Percentiles rank a stretch among this genome's conserved stretches.
Conservation (phyloP, 2,329 filamentous ascomycete species). For the Nemania serpens region DNA sequence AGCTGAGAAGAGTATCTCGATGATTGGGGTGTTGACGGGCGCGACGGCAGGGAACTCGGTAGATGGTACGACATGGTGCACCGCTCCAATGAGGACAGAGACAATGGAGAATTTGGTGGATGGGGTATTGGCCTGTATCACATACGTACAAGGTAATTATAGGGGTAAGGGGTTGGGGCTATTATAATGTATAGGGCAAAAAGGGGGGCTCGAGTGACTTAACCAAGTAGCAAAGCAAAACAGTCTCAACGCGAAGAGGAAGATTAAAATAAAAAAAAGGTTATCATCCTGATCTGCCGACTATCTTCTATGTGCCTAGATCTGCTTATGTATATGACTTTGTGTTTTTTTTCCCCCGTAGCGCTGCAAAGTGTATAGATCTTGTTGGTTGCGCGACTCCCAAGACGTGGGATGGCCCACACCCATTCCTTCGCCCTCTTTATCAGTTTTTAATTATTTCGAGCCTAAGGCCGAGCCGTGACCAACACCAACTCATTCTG, state of each 20-base stretch:
- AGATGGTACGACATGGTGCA: slow-evolving; percentile 14
- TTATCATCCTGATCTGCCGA: not conserved
- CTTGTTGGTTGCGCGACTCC: slow-evolving; percentile 21
- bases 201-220: not conserved
- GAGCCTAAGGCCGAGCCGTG: slow-evolving; percentile 16
- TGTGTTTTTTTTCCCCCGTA: slow-evolving; percentile 1
- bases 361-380: slow-evolving; percentile 16
- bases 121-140: not conserved
- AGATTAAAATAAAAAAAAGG: not conserved
- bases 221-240: not conserved
- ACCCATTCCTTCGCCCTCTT: slow-evolving; percentile 16
- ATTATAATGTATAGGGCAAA: not conserved
- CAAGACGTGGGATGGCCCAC: slow-evolving; percentile 23
- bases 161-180: too few species aligned
- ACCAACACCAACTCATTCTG: slow-evolving; percentile 21
- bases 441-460: not conserved
- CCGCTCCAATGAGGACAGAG: slow-evolving; percentile 3
- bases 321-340: not conserved
- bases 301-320: not conserved
- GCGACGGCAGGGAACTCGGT: slow-evolving; percentile 10
- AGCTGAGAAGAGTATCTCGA: slow-evolving; percentile 10
- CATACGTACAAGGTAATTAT: not conserved
- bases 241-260: not conserved
- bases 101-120: not conserved
- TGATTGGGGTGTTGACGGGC: slow-evolving; percentile 18